These are phyloP conservation scores for Coemansia sp. DNA, from an alignment of 192 early-diverging fungal species.

Conservation along the genomic window DNA sequence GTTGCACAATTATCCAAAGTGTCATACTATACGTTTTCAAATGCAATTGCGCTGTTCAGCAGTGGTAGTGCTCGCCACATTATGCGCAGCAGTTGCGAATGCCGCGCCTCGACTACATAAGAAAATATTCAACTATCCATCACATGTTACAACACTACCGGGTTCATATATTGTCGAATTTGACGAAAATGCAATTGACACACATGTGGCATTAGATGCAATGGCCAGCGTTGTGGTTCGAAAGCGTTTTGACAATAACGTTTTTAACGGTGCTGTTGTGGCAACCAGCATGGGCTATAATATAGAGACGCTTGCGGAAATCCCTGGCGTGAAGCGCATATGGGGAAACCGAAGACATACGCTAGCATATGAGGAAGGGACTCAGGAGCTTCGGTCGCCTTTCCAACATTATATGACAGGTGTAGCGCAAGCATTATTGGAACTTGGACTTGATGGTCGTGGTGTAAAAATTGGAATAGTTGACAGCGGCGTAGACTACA, in stretches of 20 bases:
- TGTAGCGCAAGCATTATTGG: slow-evolving; percentile 48
- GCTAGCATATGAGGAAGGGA: background rate
- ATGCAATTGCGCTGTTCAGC: no score
- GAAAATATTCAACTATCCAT: slow-evolving; percentile 16
- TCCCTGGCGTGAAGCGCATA: slow-evolving; percentile 25
- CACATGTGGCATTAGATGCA: slow-evolving; percentile 5
- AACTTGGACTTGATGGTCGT: slow-evolving; percentile 57
- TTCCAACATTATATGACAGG: slow-evolving; percentile 53
- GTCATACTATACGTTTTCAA: no score
- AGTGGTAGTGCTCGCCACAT: no score
- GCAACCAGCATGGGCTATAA: slow-evolving; percentile 8
- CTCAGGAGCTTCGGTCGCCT: background rate
- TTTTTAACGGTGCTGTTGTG: slow-evolving; percentile 23
- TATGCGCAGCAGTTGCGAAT: background rate
- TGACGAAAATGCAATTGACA: slow-evolving; percentile 5
- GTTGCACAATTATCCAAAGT: no score
- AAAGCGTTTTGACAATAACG: background rate
- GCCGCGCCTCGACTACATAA: slow-evolving; percentile 4
- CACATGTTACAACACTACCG: slow-evolving; percentile 11
- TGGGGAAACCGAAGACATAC: slow-evolving; percentile 24
- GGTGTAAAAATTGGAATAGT: slow-evolving; percentile 65
- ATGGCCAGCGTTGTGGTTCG: slow-evolving; percentile 11
- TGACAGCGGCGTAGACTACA: slow-evolving; percentile 68
- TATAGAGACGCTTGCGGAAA: slow-evolving; percentile 7
- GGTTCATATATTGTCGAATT: slow-evolving; percentile 37